Base-by-base conservation (phyloP, 176 grass and related monocot species). In the Panicum miliaceum region DNA sequence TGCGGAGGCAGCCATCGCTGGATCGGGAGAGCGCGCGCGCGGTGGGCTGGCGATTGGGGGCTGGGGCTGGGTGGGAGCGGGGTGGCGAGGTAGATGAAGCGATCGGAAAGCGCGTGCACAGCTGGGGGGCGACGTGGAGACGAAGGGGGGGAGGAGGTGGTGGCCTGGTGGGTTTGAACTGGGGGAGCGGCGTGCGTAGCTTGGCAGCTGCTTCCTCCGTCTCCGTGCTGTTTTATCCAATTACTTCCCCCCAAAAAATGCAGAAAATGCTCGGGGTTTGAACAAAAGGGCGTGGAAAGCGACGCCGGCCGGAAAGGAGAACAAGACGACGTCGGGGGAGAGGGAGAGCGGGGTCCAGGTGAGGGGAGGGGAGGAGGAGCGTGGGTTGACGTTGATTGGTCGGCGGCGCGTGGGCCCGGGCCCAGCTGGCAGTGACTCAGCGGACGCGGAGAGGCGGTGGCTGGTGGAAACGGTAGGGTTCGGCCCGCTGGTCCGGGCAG, bases 51-150 rank as follows among this genome's bases (percentile, higher is more conserved):
- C 11, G 48, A 40, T 16, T 29, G 75, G 82, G 7, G 84, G 82
- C 58, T 79, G 71, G 76, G 53, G 79, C 12, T 32, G 59, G 7
- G 58, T 38, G 71, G 62, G n/a, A 36, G 68, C 7, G 62, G n/a
- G 52, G 71, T 41, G 22, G 34, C 11, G 61, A 80, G 82, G 86
- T 27, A 87, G 80, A 90, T 69, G 82, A 86, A 79, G 84, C 66
- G 84, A 86, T 79, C 54, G 74, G 86, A 93, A 96, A 93, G 80
- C 89, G 89, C 89, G 94, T 95, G 56, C 79, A 47, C 85, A 82
- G 56, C 73, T 82, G 66, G 75, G 75, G 79, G 41, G 36, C 29
- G 29, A 32, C 29, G 51, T 32, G 73, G 38, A 80, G 26, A 20
- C 58, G 81, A 75, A 29, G 20, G 36, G 56, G 53, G 19, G 46